Evolutionary conservation across 805 yeast genomes (phyloP).

Genomic region (Candida succiphila): DNA sequence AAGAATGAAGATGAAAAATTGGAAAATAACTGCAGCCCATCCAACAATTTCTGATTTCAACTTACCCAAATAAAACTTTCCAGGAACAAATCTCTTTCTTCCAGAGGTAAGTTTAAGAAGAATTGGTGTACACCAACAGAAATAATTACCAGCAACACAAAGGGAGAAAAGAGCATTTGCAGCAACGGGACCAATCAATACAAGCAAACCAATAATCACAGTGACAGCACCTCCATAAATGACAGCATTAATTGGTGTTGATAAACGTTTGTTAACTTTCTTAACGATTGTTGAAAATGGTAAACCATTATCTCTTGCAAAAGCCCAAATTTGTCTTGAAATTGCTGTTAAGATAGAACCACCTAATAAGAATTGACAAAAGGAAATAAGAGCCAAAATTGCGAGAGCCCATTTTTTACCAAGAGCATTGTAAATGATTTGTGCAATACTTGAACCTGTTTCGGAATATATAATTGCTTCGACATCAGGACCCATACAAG

Average conservation of each 20-base stretch:
- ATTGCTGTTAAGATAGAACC: constrained; percentile 30
- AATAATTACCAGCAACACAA: constrained; percentile 49
- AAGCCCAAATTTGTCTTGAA: constrained; percentile 38
- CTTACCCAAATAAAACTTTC: constrained; percentile 56
- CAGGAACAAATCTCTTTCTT: constrained; percentile 44
- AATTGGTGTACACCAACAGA: constrained; percentile 57
- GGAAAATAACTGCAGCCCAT: constrained; percentile 38
- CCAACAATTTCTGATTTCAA: constrained; percentile 34
- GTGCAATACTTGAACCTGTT: constrained; percentile 34
- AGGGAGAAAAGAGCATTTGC: constrained; percentile 61
- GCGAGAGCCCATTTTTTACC: constrained; percentile 37
- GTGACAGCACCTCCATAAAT: constrained; percentile 40
- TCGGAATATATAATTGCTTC: constrained; percentile 16
- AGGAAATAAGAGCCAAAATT: constrained; percentile 31
- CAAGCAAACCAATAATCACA: constrained; percentile 45
- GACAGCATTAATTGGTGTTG: constrained; percentile 42
- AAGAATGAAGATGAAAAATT: constrained; percentile 41
- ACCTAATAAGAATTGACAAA: constrained; percentile 35
- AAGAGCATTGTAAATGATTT: constrained; percentile 31
- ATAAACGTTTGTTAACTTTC: constrained; percentile 25
- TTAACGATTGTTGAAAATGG: constrained; percentile 29
- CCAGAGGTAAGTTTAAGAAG: constrained; percentile 42
- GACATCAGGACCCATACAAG: constrained; percentile 20
- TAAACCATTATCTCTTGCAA: constrained; percentile 37
- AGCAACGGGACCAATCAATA: constrained; percentile 49